These are phyloP conservation scores for Stagonosporopsis rhizophila DNA, from an alignment of 2,329 filamentous ascomycete species.

Conservation along the genomic window DNA sequence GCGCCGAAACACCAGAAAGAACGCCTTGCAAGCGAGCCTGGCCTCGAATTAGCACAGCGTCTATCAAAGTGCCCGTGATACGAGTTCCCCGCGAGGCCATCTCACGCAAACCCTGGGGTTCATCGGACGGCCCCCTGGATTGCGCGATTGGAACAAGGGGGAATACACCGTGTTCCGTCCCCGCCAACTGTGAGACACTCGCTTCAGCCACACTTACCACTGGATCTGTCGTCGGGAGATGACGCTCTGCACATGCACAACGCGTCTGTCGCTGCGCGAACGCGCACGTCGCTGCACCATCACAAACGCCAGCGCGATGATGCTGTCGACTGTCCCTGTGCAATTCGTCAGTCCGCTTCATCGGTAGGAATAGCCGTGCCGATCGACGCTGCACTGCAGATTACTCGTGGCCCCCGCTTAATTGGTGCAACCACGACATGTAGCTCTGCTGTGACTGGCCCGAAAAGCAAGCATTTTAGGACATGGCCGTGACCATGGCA, in stretches of 20 bases:
- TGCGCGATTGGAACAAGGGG: slow-evolving; percentile 10
- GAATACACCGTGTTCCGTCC: slow-evolving; percentile 9
- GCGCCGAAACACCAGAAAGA: slow-evolving; percentile 68
- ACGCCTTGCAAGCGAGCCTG: slow-evolving; percentile 75
- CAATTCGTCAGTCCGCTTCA: slow-evolving; percentile 26
- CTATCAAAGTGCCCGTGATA: slow-evolving; percentile 17
- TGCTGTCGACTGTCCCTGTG: slow-evolving; percentile 68
- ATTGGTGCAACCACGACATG: slow-evolving; percentile 18
- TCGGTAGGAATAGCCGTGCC: slow-evolving; percentile 19
- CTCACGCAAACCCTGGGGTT: slow-evolving; percentile 23
- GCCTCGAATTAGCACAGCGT: slow-evolving; percentile 28
- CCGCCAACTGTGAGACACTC: slow-evolving; percentile 33
- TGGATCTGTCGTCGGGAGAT: slow-evolving; percentile 67
- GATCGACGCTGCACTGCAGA: slow-evolving; percentile 27
- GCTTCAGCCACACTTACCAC: slow-evolving; percentile 61
- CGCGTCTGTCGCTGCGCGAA: slow-evolving; percentile 45
- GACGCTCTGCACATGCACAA: slow-evolving; percentile 50
- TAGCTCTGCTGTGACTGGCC: slow-evolving; percentile 20
- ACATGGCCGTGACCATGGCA: slow-evolving; percentile 9
- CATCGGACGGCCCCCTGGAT: slow-evolving; percentile 10
- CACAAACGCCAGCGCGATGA: slow-evolving; percentile 69
- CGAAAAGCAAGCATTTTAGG: slow-evolving; percentile 21
- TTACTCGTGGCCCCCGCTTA: slow-evolving; percentile 20
- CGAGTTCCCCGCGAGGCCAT: slow-evolving; percentile 28
- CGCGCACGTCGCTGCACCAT: slow-evolving; percentile 66